Evolutionary conservation across 164 flowering plant genomes (phyloP), one percentile per base, ranked within the genome.

Genomic region (Nelumbo lutea): DNA sequence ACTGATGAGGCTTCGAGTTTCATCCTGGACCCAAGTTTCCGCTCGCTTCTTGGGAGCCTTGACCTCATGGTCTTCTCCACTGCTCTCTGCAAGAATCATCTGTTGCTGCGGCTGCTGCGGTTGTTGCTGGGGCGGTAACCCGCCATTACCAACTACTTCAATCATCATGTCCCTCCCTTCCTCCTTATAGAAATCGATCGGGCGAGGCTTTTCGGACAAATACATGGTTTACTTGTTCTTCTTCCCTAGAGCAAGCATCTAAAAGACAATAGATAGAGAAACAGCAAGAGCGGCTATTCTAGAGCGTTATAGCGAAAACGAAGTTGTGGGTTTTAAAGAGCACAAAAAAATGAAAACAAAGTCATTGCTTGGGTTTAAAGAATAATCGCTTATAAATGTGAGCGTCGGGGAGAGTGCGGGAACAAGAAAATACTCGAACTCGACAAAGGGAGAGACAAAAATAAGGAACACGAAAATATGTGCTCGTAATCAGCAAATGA

Each of bases 11-110:
- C 79, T 72, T 55, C 90, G 80, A 1, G 92, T 93, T 73, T 93
- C 98, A 44, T 90, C 98, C 41, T 86, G 91, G 8, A 87, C 91
- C 98, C 98, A 93, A 3, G 96, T 93, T 82, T 93, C 98, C 2
- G 98, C 98, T 10, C 98, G 79, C 74, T 86, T 93, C 73, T 93
- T 93, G 3, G 96, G 94, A 6, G 88, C 86, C 73, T 79, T 88
- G 9, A 82, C 64, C 51, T 86, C 93, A 11, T 75, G 91, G 64
- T 86, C 88, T 56, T 85, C 89, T 14, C 88, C 86, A 74, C 89
- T 80, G 73, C 91, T 84, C 8, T 84, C 88, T 0, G 76, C 83
- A 7, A 85, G 72, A 11, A 87, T 72, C 84, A 84, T 76, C 68
- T 81, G 87, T 15, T 78, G 82, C 62, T 70, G 81, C 10, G 70